Conservation (phyloP, 2,329 filamentous ascomycete species). For the Colletotrichum magnum region DNA sequence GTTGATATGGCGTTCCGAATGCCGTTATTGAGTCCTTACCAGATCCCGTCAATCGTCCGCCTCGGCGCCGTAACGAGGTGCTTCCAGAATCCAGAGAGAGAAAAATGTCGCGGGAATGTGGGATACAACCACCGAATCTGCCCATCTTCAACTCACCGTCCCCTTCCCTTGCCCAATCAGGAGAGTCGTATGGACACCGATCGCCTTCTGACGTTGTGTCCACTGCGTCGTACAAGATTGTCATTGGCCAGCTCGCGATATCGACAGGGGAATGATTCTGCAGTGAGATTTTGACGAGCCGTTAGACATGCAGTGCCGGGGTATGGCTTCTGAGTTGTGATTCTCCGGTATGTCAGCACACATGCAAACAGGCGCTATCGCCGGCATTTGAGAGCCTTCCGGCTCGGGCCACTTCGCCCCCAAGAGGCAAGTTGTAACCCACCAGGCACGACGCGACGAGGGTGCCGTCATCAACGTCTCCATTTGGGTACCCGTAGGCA, state of each 20-base stretch:
- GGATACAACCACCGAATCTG: too few relatives aligned
- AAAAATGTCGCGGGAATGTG: too few relatives aligned
- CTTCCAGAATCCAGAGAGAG: too few relatives aligned
- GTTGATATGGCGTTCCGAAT: too few relatives aligned
- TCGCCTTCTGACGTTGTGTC: neutral
- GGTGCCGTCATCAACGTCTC: too few relatives aligned
- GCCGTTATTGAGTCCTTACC: neutral
- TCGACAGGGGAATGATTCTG: neutral
- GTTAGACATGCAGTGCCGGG: neutral
- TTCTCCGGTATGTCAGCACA: too few relatives aligned
- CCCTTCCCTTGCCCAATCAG: neutral
- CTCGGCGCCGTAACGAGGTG: neutral
- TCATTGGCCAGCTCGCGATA: neutral
- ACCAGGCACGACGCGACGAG: too few relatives aligned
- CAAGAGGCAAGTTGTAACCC: too few relatives aligned
- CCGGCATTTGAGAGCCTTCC: too few relatives aligned
- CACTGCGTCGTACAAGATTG: neutral
- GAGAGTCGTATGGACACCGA: neutral
- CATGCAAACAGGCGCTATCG: too few relatives aligned
- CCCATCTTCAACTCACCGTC: neutral
- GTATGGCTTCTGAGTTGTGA: neutral
- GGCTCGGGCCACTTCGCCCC: too few relatives aligned
- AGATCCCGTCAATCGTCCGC: neutral
- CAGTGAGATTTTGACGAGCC: constrained; percentile 12
- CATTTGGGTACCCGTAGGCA: too few relatives aligned